Evolutionary conservation across 2,329 filamentous ascomycete genomes (phyloP).

Genomic region (Penicillium concentricum): DNA sequence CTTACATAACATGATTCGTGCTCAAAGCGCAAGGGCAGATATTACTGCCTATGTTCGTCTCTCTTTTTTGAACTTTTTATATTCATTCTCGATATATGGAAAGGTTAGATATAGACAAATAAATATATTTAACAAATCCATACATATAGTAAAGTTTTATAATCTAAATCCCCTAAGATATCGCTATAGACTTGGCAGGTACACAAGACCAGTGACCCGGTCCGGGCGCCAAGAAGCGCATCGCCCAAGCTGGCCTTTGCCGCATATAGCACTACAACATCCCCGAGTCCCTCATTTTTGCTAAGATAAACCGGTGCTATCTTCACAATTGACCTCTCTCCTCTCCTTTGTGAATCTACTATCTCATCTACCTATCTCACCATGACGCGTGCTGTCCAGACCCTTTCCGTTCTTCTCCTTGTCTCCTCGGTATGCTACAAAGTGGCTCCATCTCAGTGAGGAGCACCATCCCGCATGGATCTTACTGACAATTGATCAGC

Average conservation of each 20-base stretch:
- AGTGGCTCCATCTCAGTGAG: background rate
- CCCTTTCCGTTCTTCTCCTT: slow-evolving; percentile 81
- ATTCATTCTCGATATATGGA: background rate
- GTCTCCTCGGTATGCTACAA: slow-evolving; percentile 72
- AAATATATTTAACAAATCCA: background rate
- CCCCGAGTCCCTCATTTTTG: slow-evolving; percentile 20
- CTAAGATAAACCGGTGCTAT: background rate
- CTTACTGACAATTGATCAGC: slow-evolving; percentile 50
- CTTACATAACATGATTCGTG: background rate
- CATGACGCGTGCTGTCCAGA: slow-evolving; percentile 95
- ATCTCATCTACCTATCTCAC: slow-evolving; percentile 34
- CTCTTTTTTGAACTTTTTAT: background rate
- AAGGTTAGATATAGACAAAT: background rate
- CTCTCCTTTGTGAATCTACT: slow-evolving; percentile 10
- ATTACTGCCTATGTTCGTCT: background rate
- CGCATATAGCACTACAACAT: slow-evolving; percentile 8
- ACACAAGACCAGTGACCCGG: slow-evolving; percentile 7
- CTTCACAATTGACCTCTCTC: slow-evolving; percentile 1
- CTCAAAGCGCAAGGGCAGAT: background rate
- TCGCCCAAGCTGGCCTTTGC: slow-evolving; percentile 6
- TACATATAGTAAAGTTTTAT: background rate
- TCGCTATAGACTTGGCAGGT: background rate
- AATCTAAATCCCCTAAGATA: background rate
- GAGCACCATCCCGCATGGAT: background rate
- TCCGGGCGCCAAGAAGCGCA: slow-evolving; percentile 13